Base-by-base conservation (phyloP, 192 early-diverging fungal species). In the Rhizophagus clarus region DNA sequence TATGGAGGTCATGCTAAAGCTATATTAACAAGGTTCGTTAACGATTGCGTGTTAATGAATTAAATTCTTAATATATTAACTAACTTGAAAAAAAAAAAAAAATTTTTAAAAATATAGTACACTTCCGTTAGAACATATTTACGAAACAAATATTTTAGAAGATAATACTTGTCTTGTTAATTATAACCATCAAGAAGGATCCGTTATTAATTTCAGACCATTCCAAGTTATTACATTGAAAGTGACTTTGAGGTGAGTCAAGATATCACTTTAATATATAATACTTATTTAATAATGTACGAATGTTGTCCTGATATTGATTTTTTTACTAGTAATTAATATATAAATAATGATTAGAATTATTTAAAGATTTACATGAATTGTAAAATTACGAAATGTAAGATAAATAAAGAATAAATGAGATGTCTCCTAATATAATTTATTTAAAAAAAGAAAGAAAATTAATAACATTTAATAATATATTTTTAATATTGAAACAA, bases 1-100 rank as follows among this genome's bases (percentile, higher is more conserved):
- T 96, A 91, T 82, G 97, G 98, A 29, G 96, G 97, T 1, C 93
- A 93, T 24, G 93, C 93, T 6, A 84, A 62, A 42, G 89, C 88
- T 32, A 82, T 61, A 11, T 67, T 95, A 32, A 61, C 81, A 47
- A 91, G 88, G 90, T 89, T 6, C 37, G 32, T 32, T 32, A 3
- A 32, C 3, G 32, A 32, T 32, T 3, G 32, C 42, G 67, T 24
- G 12, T n/a, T 31, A 32, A 67, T n/a, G 42, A 40, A 40, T 40
- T 40, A 40, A 40, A 67, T 60, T 72, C 63, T n/a, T 74, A 62
- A n/a, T n/a, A 60, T 71, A 61, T 40, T 22, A 22, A n/a, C 10
- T 22, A 7, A 37, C 4, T 24, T 34, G 40, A 4, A 9, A 69
- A 8, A 45, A 22, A 31, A 4, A 9, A 69, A 8, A 45, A 22